Percentiles rank a stretch among this genome's conserved stretches.
phyloP scores from a whole-genome alignment of 345 rosid species.

The Nasturtium officinale region DNA sequence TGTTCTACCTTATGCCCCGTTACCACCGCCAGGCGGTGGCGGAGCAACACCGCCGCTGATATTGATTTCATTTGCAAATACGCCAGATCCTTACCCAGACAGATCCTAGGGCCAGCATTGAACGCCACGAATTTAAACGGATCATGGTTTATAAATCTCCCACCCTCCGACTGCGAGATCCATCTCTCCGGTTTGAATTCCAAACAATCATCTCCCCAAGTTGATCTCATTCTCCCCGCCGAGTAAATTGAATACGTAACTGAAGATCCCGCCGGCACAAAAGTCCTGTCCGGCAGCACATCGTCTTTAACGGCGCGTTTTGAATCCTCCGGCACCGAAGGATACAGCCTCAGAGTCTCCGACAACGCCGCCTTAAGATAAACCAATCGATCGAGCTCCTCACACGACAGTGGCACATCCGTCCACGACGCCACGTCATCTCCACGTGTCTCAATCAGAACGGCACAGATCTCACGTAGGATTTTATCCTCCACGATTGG shows the following conservation, averaged over 20 bases:
- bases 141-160: constrained; percentile 60
- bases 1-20: constrained; percentile 87
- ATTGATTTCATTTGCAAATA: constrained; percentile 92
- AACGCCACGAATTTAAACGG: constrained; percentile 86
- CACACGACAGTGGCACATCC: constrained; percentile 68
- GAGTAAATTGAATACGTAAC: constrained; percentile 88
- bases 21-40: constrained; percentile 68
- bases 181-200: constrained; percentile 89
- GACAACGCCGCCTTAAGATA: constrained; percentile 87
- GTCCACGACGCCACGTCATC: constrained; percentile 60
- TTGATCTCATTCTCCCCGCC: constrained; percentile 80
- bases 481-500: constrained; percentile 71
- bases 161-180: constrained; percentile 69
- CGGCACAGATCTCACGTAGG: constrained; percentile 62
- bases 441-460: constrained; percentile 73
- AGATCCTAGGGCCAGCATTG: constrained; percentile 91
- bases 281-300: constrained; percentile 85
- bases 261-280: constrained; percentile 90
- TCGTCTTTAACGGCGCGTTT: constrained; percentile 79
- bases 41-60: constrained; percentile 71
- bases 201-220: constrained; percentile 91
- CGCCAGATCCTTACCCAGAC: constrained; percentile 84
- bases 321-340: constrained; percentile 92
- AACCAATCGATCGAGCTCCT: constrained; percentile 71
- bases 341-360: constrained; percentile 86